phyloP scores from a whole-genome alignment of 1,284 basidiomycete species.

The Trichosporon faecale region DNA sequence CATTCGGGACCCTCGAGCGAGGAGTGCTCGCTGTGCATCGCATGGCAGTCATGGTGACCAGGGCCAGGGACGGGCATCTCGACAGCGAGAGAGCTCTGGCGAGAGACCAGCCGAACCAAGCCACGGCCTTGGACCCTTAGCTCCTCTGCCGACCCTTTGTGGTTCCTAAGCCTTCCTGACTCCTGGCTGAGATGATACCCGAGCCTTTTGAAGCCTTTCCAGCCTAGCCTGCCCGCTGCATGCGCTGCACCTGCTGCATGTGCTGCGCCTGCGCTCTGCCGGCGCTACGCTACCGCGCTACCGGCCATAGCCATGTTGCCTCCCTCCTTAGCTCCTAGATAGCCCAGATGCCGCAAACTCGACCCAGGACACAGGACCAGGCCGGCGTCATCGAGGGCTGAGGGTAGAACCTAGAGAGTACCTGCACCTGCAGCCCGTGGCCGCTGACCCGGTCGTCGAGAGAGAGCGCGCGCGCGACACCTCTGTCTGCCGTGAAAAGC shows the following conservation, averaged over 20 bases:
- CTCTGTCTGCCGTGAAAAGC: not conserved
- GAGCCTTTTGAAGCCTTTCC: not conserved
- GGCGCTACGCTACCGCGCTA: not conserved
- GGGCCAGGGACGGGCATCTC: not conserved
- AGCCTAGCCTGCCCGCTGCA: not conserved
- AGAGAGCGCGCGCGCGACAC: not conserved
- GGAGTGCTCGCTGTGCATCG: not conserved
- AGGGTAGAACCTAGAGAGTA: not conserved
- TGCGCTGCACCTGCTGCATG: not conserved
- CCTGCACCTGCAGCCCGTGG: not conserved
- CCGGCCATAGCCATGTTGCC: conserved; percentile 1
- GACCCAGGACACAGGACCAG: not conserved
- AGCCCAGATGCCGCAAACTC: not conserved
- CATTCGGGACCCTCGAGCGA: not conserved
- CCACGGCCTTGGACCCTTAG: conserved; percentile 3
- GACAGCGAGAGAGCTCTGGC: not conserved
- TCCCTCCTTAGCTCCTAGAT: not conserved
- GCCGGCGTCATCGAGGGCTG: not conserved
- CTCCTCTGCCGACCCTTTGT: not conserved
- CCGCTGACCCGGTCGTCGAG: not conserved
- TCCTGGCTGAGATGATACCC: not conserved
- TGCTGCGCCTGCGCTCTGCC: not conserved
- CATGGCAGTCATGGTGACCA: not conserved
- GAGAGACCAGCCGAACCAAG: not conserved
- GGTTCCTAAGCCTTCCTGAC: not conserved